These are phyloP conservation scores for Jimgerdemannia flammicorona DNA, from an alignment of 192 early-diverging fungal species.

Conservation along the genomic window DNA sequence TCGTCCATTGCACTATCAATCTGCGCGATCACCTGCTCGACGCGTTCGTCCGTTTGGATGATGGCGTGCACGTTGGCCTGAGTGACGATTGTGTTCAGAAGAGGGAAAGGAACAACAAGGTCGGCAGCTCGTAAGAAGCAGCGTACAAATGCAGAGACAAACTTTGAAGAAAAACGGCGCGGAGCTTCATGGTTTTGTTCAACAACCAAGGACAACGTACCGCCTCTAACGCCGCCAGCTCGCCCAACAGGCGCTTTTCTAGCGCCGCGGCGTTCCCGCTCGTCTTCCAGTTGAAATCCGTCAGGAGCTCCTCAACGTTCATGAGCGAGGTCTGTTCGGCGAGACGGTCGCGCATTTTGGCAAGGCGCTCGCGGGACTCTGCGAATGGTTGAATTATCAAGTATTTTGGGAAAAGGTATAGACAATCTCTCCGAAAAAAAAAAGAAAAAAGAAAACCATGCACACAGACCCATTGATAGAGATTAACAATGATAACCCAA, in stretches of 20 bases:
- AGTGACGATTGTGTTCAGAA: neutral
- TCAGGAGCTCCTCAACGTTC: slow-evolving; percentile 72
- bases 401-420: neutral
- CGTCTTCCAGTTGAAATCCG: slow-evolving; percentile 88
- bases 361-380: slow-evolving; percentile 18
- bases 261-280: slow-evolving; percentile 84
- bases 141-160: neutral
- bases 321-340: slow-evolving; percentile 67
- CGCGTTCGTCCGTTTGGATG: slow-evolving; percentile 86
- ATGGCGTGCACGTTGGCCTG: slow-evolving; percentile 94
- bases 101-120: neutral
- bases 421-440: neutral
- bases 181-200: no score
- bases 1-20: slow-evolving; percentile 82
- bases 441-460: neutral
- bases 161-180: neutral
- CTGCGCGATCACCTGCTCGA: slow-evolving; percentile 70
- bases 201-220: slow-evolving; percentile 35
- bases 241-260: slow-evolving; percentile 77
- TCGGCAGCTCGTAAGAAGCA: no score
- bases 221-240: slow-evolving; percentile 82
- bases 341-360: slow-evolving; percentile 29
- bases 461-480: neutral
- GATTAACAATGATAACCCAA: neutral
- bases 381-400: neutral